A percentile compares a stretch with the other conserved stretches of the same genome.
Conservation (phyloP, 208 protist genomes). For the Acanthamoeba rhysodes region DNA sequence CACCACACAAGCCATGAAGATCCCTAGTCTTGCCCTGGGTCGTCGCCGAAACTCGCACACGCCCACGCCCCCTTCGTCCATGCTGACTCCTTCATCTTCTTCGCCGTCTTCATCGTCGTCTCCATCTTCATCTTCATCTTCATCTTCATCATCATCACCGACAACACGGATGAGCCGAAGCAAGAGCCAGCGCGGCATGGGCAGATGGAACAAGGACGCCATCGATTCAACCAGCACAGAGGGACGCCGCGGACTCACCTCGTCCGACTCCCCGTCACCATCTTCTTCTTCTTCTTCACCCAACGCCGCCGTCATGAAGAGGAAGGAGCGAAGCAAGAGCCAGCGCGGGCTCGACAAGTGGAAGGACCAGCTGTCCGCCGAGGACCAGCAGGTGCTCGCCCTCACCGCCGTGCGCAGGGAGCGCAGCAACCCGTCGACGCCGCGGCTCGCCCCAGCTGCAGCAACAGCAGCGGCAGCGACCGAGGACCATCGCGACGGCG, state of each 20-base stretch:
- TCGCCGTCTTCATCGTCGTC: background rate
- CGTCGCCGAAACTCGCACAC: slow-evolving; percentile 28
- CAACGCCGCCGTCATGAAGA: background rate
- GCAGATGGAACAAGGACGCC: background rate
- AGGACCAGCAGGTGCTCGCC: background rate
- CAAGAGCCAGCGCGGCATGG: background rate
- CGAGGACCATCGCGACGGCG: background rate
- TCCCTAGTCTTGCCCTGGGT: background rate
- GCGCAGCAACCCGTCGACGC: background rate
- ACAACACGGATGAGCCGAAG: background rate
- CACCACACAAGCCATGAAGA: background rate
- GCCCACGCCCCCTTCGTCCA: background rate
- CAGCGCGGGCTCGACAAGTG: slow-evolving; percentile 18
- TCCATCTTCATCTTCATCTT: background rate
- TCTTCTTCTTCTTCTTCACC: background rate
- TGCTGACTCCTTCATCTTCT: background rate
- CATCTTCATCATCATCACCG: background rate
- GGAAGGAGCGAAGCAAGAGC: slow-evolving; percentile 30
- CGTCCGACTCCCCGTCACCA: background rate
- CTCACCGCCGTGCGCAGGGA: background rate
- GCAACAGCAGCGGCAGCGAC: too few species aligned
- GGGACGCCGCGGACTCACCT: background rate
- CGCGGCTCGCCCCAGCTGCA: background rate
- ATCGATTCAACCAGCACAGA: background rate
- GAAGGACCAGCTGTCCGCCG: background rate